phyloP scores from a whole-genome alignment of 2,329 filamentous ascomycete species.

The Pseudogymnoascus sp. region DNA sequence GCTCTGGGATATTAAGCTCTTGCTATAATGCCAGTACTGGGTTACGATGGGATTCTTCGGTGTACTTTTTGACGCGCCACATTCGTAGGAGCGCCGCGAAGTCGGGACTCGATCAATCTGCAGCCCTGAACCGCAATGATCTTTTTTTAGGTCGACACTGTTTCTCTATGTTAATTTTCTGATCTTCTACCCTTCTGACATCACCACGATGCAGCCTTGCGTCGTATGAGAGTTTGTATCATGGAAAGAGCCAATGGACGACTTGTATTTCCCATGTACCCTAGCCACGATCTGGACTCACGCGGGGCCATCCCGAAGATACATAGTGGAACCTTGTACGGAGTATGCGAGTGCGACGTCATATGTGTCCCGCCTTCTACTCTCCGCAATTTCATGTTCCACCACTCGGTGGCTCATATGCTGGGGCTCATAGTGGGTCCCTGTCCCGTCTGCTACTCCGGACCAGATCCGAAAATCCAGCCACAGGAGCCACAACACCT shows the following conservation, averaged over 20 bases:
- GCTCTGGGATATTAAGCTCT: neutral
- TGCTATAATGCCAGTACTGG: neutral
- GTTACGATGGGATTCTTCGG: neutral
- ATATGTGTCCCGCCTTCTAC: neutral
- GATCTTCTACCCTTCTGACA: neutral
- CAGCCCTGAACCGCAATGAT: neutral
- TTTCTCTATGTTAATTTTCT: neutral
- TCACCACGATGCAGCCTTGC: neutral
- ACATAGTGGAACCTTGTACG: neutral
- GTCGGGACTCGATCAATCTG: neutral
- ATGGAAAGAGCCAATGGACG: neutral
- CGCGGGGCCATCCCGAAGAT: neutral
- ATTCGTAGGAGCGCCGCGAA: neutral
- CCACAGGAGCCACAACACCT: neutral
- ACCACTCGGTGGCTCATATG: neutral
- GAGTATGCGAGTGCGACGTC: neutral
- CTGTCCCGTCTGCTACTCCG: neutral
- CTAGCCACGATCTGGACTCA: neutral
- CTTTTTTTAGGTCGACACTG: neutral
- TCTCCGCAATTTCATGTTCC: neutral
- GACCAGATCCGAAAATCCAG: neutral
- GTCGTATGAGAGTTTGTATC: neutral
- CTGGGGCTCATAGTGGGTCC: neutral
- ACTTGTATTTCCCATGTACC: neutral
- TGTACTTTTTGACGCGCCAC: neutral